Percentiles rank a stretch among this genome's conserved stretches.
These are phyloP conservation scores for Lavandula angustifolia DNA, from an alignment of 257 asterid genomes.

Conservation along the genomic window DNA sequence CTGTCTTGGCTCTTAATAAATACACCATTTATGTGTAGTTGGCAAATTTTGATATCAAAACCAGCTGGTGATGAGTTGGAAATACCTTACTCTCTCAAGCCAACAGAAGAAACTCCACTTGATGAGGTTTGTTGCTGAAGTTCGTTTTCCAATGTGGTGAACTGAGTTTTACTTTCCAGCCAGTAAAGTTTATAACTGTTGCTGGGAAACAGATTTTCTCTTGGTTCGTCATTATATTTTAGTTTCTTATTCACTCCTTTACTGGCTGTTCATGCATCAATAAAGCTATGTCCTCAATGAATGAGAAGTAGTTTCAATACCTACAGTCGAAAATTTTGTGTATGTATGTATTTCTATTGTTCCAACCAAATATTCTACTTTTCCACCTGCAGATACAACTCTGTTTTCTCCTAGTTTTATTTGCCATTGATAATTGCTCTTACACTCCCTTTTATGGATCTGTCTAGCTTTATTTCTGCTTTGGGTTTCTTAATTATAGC, in stretches of 20 bases:
- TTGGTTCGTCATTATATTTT: conserved; percentile 21
- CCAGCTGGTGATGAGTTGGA: conserved; percentile 80
- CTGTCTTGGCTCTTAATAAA: conserved; percentile 33
- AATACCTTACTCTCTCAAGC: conserved; percentile 72
- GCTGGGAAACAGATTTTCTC: background rate
- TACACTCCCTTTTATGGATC: no score
- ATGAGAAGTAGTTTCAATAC: no score
- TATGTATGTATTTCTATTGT: no score
- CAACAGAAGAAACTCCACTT: conserved; percentile 65
- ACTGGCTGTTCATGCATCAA: conserved; percentile 1
- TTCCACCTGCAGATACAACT: no score
- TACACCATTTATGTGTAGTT: conserved; percentile 52
- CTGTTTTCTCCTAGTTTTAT: no score
- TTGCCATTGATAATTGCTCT: no score
- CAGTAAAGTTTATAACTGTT: background rate
- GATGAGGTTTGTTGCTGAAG: conserved; percentile 62
- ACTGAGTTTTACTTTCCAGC: background rate
- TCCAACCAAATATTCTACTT: no score
- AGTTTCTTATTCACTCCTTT: conserved; percentile 17
- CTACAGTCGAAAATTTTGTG: no score
- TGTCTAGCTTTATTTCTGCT: no score
- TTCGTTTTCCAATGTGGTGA: conserved; percentile 10
- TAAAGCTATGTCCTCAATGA: no score
- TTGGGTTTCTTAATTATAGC: no score
- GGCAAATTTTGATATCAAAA: conserved; percentile 77